Base-by-base conservation (phyloP, 768 basidiomycete genomes). In the Phaeolepiota aurea region DNA sequence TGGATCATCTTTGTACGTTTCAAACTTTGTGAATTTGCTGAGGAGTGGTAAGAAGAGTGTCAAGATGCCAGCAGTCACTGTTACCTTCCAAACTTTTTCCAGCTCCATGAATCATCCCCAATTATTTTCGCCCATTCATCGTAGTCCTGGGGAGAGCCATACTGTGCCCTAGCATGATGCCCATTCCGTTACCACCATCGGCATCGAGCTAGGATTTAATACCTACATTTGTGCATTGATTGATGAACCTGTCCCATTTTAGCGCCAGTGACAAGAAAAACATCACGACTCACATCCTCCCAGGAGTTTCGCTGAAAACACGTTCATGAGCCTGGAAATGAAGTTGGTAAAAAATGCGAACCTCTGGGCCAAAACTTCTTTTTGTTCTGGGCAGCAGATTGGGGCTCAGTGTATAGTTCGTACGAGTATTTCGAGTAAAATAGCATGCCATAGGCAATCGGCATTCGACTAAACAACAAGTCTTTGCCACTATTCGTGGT, bases 281-380 rank as follows among this genome's bases (percentile, higher is more conserved):
- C 16, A 7, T 28, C 25, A 18, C 9, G 64, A n/a, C 77, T 56
- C 51, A 80, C 84, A 87, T 52, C 84, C 84, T 16, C 84, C 84
- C 4, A 87, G 68, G 54, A 87, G 63, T 51, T 77, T 83, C 1
- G 61, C 82, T 84, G 38, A 11, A 2, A 20, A 13, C 20, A 7
- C 3, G 5, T 32, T n/a, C n/a, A n/a, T n/a, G n/a, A n/a, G n/a
- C n/a, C n/a, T 7, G 32, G 32, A 32, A 37, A 33, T 38, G 9
- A 48, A 28, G n/a, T 11, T 7, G 40, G 9, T n/a, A 20, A 5
- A 13, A 43, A 21, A 34, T 16, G 48, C 56, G 4, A 49, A 80
- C 82, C 83, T 62, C 84, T 63, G 0, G 84, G 83, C 77, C 79
- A 85, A 41, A 64, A 79, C 25, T 68, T 63, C 44, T 58, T 63